Evolutionary conservation across 768 basidiomycete genomes (phyloP), one percentile per base, ranked within the genome.

Genomic region (Auricularia heimuer): DNA sequence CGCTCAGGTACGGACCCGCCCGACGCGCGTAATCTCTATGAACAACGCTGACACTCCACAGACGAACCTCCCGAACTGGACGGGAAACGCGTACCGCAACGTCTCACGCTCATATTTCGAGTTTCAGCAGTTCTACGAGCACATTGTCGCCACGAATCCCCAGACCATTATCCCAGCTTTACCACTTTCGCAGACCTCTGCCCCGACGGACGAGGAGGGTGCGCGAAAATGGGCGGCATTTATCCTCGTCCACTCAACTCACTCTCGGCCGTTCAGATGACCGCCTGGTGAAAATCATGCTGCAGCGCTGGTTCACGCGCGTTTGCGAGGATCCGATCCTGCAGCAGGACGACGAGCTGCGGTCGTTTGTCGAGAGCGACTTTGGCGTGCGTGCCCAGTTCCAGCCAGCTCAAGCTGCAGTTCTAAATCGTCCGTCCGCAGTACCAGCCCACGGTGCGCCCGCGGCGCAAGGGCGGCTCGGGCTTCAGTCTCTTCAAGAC

Each of bases 91-190:
- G 62, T 98, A 98, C 73, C 86, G 94, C 68, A 95, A 97, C 73
- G 89, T 98, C 66, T 95, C 94, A 54, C 86, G 97, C 65, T 96
- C 94, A 44, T 98, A 98, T 74, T 76, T 88, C 71, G 97, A 99
- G 74, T 98, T 97, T 75, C 90, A 93, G 73, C 85, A 90, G 68
- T 93, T 98, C 75, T 93, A 94, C 70, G 94, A 97, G 61, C 83
- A 94, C 61, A 82, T 96, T 69, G 83, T 94, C 36, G 83, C 88
- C 70, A 93, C 84, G 75, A 95, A 92, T 73, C 97, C 97, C 0
- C 97, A 98, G 72, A 96, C 95, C 34, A 97, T 99, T 70, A 82
- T 98, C 16, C 93, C 97, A 7, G 97, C 97, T 3, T 82, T 99
- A 14, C 97, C 97, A 1, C 82, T 98, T n/a, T 85, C 95, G 0